Conservation (phyloP, 2,329 filamentous ascomycete genomes). For the Talaromyces sp. region DNA sequence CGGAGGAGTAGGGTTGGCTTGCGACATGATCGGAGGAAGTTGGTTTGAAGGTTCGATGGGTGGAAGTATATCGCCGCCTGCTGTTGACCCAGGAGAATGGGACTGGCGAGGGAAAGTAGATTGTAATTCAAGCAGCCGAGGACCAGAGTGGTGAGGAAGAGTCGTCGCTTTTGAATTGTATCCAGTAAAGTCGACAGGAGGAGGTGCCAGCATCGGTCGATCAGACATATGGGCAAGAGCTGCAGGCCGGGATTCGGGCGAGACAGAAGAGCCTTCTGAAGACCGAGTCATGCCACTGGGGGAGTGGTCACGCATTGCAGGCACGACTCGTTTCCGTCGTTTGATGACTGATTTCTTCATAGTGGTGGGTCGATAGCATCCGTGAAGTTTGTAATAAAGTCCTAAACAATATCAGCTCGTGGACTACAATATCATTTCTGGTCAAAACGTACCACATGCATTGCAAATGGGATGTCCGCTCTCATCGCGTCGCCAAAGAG, state of each 20-base stretch:
- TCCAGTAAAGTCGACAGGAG: slow-evolving; percentile 46
- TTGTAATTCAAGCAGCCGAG: slow-evolving; percentile 26
- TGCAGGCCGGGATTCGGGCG: slow-evolving; percentile 34
- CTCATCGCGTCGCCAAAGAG: slow-evolving; percentile 90
- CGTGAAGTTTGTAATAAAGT: slow-evolving; percentile 93
- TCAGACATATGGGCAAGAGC: slow-evolving; percentile 28
- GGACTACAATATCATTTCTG: not conserved
- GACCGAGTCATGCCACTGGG: slow-evolving; percentile 34
- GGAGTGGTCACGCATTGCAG: slow-evolving; percentile 54
- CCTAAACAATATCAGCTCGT: slow-evolving; percentile 47
- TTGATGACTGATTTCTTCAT: slow-evolving; percentile 99
- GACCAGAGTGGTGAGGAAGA: slow-evolving; percentile 24
- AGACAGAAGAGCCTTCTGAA: slow-evolving; percentile 37
- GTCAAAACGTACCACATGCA: slow-evolving; percentile 70
- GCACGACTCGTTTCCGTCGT: slow-evolving; percentile 87
- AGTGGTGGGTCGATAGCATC: slow-evolving; percentile 84
- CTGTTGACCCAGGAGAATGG: slow-evolving; percentile 13
- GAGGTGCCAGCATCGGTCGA: slow-evolving; percentile 37
- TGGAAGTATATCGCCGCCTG: slow-evolving; percentile 21
- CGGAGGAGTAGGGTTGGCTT: slow-evolving; percentile 34
- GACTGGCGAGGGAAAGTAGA: slow-evolving; percentile 11
- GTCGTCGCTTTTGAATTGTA: slow-evolving; percentile 31
- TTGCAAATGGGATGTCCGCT: slow-evolving; percentile 97
- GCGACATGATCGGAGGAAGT: slow-evolving; percentile 34
- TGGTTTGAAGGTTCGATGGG: slow-evolving; percentile 31